Percentiles rank a stretch among this genome's conserved stretches.
phyloP scores from a whole-genome alignment of 345 rosid genomes.

The Hibiscus trionum region DNA sequence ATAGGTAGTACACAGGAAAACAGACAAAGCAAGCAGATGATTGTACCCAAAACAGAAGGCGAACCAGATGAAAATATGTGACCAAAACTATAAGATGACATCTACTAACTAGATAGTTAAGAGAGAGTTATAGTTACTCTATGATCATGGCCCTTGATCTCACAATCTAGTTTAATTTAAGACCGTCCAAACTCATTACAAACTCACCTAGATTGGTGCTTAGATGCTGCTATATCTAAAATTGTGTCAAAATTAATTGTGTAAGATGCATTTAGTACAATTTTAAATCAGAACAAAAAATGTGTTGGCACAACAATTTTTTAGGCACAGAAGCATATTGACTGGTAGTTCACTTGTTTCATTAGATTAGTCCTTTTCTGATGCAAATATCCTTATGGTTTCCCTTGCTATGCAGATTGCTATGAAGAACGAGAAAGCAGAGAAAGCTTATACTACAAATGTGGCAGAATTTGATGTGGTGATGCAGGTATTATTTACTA shows the following conservation, averaged over 20 bases:
- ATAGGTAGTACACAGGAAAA: not conserved
- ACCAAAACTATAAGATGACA: not conserved
- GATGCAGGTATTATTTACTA: conserved; percentile 74
- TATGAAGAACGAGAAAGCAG: conserved; percentile 48
- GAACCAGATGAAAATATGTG: not conserved
- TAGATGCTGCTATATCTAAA: not conserved
- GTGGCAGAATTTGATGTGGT: conserved; percentile 87
- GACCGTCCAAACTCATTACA: not conserved
- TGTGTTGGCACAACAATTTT: not conserved
- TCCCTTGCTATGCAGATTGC: conserved; percentile 40
- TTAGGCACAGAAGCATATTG: not conserved
- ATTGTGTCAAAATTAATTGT: not conserved
- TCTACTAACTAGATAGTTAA: not conserved
- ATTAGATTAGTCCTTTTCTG: not conserved
- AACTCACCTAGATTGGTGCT: not conserved
- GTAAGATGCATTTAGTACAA: not conserved
- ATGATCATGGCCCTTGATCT: not conserved
- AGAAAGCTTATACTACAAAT: conserved; percentile 41
- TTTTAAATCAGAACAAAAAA: not conserved
- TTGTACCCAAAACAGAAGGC: not conserved
- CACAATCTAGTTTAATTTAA: not conserved
- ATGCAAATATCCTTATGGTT: not conserved
- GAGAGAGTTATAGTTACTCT: not conserved
- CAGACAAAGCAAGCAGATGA: conserved; percentile 2
- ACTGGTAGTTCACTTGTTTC: not conserved